phyloP scores from a whole-genome alignment of 768 basidiomycete genomes.

The Leccinum fibrillosum region DNA sequence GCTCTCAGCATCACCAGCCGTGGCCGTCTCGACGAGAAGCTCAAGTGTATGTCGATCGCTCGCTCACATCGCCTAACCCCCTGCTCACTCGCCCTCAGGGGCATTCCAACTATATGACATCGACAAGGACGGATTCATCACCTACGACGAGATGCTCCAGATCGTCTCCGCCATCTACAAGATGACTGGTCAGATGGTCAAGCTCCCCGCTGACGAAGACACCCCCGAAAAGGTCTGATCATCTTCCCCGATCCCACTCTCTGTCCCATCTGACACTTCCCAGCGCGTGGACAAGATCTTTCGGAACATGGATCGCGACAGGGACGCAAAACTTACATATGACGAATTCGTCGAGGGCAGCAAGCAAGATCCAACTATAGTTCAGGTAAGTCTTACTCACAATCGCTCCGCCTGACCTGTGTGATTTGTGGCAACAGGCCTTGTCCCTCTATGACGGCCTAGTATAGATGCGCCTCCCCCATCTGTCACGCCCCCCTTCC shows the following conservation, averaged over 20 bases:
- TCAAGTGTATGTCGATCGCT: slow-evolving; percentile 77
- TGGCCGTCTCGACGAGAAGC: slow-evolving; percentile 93
- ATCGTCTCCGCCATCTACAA: slow-evolving; percentile 99
- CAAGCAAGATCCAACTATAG: slow-evolving; percentile 98
- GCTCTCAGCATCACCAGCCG: slow-evolving; percentile 94
- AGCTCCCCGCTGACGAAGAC: slow-evolving; percentile 96
- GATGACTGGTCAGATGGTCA: slow-evolving; percentile 99
- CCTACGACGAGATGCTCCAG: slow-evolving; percentile 98
- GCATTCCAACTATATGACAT: slow-evolving; percentile 99
- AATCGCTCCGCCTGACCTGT: slow-evolving; percentile 12
- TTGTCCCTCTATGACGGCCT: slow-evolving; percentile 93
- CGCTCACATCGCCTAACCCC: slow-evolving; percentile 4
- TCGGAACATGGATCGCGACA: slow-evolving; percentile 94
- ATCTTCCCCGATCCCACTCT: slow-evolving; percentile 11
- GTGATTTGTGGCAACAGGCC: slow-evolving; percentile 50
- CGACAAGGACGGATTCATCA: slow-evolving; percentile 96
- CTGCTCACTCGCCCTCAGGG: slow-evolving; percentile 54
- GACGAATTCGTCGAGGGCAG: slow-evolving; percentile 98
- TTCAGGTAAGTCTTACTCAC: slow-evolving; percentile 62
- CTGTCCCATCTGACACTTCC: slow-evolving; percentile 9
- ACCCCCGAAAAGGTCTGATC: slow-evolving; percentile 91
- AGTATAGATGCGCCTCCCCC: slow-evolving; percentile 49
- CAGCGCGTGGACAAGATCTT: slow-evolving; percentile 99
- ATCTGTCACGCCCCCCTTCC: neutral
- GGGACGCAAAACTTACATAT: slow-evolving; percentile 89